Conservation (phyloP, 768 basidiomycete genomes). For the Boletus pseudo-olivaceus region DNA sequence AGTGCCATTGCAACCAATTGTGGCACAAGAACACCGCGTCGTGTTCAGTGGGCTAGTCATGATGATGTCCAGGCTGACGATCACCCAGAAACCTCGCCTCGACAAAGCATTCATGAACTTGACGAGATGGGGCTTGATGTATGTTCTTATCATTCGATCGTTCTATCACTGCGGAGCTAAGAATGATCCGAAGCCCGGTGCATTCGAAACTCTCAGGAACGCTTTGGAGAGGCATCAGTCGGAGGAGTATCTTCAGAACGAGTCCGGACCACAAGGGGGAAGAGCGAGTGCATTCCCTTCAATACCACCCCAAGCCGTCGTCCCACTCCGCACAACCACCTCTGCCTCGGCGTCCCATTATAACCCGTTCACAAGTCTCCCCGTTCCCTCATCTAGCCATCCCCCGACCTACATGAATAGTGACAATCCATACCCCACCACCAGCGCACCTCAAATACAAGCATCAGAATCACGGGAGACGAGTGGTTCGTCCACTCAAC, state of each 20-base stretch:
- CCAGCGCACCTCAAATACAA: neutral
- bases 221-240: slow-evolving; percentile 52
- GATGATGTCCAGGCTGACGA: slow-evolving; percentile 16
- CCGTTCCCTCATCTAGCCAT: neutral
- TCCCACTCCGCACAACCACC: slow-evolving; percentile 9
- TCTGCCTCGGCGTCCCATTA: neutral
- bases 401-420: neutral
- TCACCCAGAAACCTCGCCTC: slow-evolving; percentile 4
- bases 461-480: slow-evolving; percentile 4
- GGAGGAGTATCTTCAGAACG: slow-evolving; percentile 3
- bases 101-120: slow-evolving; percentile 36
- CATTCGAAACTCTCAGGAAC: slow-evolving; percentile 46
- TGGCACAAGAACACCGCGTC: slow-evolving; percentile 46
- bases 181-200: slow-evolving; percentile 35
- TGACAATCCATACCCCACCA: slow-evolving; percentile 19
- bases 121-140: slow-evolving; percentile 57
- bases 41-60: slow-evolving; percentile 49
- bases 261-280: neutral
- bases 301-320: slow-evolving; percentile 1
- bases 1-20: slow-evolving; percentile 15
- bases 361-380: slow-evolving; percentile 1
- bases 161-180: neutral
- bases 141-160: slow-evolving; percentile 17
- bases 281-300: slow-evolving; percentile 5
- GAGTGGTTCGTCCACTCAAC: neutral